These are phyloP conservation scores for Seminavis robusta DNA, from an alignment of 108 stramenopile genomes.

Conservation along the genomic window DNA sequence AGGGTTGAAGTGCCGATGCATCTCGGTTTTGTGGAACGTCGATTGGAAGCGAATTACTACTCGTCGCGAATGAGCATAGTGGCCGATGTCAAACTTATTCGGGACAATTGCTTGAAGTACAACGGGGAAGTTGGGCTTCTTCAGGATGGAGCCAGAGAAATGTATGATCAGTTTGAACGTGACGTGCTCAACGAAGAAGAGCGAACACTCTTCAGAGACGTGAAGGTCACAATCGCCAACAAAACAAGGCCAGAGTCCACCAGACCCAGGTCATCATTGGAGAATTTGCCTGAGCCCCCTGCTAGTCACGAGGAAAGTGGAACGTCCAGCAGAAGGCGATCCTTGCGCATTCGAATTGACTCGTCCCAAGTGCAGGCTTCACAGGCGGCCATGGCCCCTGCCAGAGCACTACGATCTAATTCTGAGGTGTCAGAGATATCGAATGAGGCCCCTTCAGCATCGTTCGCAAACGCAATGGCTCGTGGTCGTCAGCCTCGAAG, in stretches of 20 bases:
- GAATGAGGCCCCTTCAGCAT: too few relatives aligned
- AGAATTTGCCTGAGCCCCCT: conserved; percentile 22
- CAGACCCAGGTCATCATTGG: conserved; percentile 23
- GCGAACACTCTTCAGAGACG: background rate
- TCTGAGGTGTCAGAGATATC: too few relatives aligned
- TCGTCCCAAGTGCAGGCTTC: too few relatives aligned
- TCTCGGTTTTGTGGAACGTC: conserved; percentile 39
- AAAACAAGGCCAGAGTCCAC: conserved; percentile 13
- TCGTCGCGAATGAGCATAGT: conserved; percentile 61
- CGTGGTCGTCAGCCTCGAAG: too few relatives aligned
- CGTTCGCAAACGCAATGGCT: too few relatives aligned
- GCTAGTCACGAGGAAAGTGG: too few relatives aligned
- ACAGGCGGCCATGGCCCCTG: too few relatives aligned
- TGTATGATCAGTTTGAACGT: conserved; percentile 56
- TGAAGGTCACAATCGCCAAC: background rate
- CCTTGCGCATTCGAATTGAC: conserved; percentile 16
- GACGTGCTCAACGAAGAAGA: conserved; percentile 20
- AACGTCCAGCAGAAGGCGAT: background rate
- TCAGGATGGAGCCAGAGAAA: conserved; percentile 34
- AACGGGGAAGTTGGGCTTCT: conserved; percentile 58
- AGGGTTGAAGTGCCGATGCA: conserved; percentile 82
- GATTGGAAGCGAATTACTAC: conserved; percentile 64
- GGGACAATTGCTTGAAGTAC: conserved; percentile 86
- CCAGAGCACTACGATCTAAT: too few relatives aligned
- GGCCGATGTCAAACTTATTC: conserved; percentile 63